Conservation (phyloP, 495 filamentous ascomycete genomes). For the Aspergillus sclerotiicarbonarius region DNA sequence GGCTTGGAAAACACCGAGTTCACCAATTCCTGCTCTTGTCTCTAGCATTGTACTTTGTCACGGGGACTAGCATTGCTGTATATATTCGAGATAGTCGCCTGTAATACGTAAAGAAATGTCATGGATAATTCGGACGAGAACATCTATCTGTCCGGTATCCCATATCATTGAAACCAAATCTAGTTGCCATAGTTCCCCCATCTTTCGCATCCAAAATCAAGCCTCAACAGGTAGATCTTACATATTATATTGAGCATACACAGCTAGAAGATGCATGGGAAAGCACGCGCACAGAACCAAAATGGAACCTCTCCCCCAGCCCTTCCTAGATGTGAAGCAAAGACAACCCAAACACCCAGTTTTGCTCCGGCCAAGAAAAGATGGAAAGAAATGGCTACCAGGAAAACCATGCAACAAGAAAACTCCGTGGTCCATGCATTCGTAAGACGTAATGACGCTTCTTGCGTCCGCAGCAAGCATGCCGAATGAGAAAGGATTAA, state of each 20-base stretch:
- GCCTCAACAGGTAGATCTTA: constrained; percentile 16
- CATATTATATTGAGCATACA: constrained; percentile 18
- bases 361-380: constrained; percentile 17
- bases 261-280: constrained; percentile 6
- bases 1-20: neutral
- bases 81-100: neutral
- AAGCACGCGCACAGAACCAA: constrained; percentile 7
- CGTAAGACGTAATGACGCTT: constrained; percentile 34
- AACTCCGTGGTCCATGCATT: constrained; percentile 48
- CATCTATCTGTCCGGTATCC: neutral
- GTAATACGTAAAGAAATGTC: neutral
- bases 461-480: constrained; percentile 15
- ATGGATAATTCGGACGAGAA: neutral
- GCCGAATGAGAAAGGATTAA: constrained; percentile 13
- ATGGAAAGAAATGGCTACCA: constrained; percentile 26
- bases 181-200: neutral
- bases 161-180: neutral
- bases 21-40: neutral
- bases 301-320: constrained; percentile 8
- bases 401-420: constrained; percentile 32
- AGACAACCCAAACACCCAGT: constrained; percentile 25
- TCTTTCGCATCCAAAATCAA: neutral
- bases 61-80: neutral
- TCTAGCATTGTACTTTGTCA: neutral
- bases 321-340: constrained; percentile 16